A percentile compares a stretch with the other conserved stretches of the same genome.
Conservation (phyloP, 2,329 filamentous ascomycete genomes). For the Aspergillus udagawae region DNA sequence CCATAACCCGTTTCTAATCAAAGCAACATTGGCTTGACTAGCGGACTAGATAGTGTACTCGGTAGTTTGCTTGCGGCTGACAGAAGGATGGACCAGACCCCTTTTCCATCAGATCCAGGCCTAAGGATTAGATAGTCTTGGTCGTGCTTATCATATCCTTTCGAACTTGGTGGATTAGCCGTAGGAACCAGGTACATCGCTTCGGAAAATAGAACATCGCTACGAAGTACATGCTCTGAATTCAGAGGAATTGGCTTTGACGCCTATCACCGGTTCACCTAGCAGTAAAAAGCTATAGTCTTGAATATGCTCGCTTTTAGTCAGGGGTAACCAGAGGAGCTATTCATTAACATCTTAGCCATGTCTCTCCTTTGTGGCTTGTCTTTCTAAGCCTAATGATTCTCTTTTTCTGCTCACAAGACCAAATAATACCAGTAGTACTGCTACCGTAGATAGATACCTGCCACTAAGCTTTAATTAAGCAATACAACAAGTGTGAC, state of each 20-base stretch:
- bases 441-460: neutral
- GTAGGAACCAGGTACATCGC: neutral
- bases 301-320: conserved; percentile 1
- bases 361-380: neutral
- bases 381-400: neutral
- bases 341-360: neutral
- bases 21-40: neutral
- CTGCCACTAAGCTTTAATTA: conserved; percentile 17
- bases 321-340: neutral
- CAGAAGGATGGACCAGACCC: neutral
- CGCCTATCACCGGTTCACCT: neutral
- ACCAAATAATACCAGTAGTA: neutral
- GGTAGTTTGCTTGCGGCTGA: neutral
- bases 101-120: neutral
- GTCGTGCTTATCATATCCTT: neutral
- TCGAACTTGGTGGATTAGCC: neutral
- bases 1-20: neutral
- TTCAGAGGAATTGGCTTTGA: too few relatives aligned
- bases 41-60: neutral
- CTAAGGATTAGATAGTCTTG: too few relatives aligned
- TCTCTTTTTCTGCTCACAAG: neutral
- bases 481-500: conserved; percentile 14
- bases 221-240: too few relatives aligned
- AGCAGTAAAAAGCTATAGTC: neutral
- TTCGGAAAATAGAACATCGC: neutral